Evolutionary conservation across 2,329 filamentous ascomycete genomes (phyloP).

Genomic region (Teratosphaeria pseudoeucalypti): DNA sequence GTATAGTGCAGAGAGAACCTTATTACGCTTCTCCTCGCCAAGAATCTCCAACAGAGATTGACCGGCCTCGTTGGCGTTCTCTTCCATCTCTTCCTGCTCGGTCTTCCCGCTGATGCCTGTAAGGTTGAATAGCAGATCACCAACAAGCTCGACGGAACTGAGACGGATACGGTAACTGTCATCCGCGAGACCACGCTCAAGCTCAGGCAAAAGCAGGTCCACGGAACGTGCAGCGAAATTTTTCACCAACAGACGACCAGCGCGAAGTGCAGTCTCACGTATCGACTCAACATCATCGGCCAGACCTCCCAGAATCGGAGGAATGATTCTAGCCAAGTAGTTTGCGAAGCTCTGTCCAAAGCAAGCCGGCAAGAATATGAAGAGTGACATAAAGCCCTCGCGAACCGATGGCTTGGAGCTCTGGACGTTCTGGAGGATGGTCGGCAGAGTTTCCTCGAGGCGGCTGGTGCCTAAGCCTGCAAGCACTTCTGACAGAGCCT

Average conservation of each 20-base stretch:
- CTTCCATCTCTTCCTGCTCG: slow-evolving; percentile 69
- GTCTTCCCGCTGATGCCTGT: slow-evolving; percentile 78
- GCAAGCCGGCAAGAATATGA: slow-evolving; percentile 97
- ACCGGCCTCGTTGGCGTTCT: slow-evolving; percentile 73
- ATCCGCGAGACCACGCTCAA: slow-evolving; percentile 93
- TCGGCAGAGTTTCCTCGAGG: slow-evolving; percentile 89
- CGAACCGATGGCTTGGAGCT: slow-evolving; percentile 83
- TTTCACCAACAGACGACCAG: slow-evolving; percentile 89
- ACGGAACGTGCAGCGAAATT: slow-evolving; percentile 95
- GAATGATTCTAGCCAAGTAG: slow-evolving; percentile 91
- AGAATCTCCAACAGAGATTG: slow-evolving; percentile 89
- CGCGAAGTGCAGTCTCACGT: slow-evolving; percentile 87
- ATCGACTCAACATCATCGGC: slow-evolving; percentile 96
- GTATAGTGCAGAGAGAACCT: slow-evolving; percentile 91
- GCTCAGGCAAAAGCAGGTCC: slow-evolving; percentile 82
- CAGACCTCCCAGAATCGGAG: slow-evolving; percentile 83
- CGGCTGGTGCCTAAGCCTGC: slow-evolving; percentile 86
- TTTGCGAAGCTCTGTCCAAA: slow-evolving; percentile 98
- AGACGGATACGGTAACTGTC: slow-evolving; percentile 96
- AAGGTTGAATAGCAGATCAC: slow-evolving; percentile 93
- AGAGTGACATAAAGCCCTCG: slow-evolving; percentile 98
- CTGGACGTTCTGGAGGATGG: slow-evolving; percentile 89
- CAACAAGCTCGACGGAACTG: slow-evolving; percentile 94
- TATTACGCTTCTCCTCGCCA: slow-evolving; percentile 92
- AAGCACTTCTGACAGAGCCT: slow-evolving; percentile 91